These are phyloP conservation scores for Solidago caesia DNA, from an alignment of 129 eudicot species.

Conservation along the genomic window DNA sequence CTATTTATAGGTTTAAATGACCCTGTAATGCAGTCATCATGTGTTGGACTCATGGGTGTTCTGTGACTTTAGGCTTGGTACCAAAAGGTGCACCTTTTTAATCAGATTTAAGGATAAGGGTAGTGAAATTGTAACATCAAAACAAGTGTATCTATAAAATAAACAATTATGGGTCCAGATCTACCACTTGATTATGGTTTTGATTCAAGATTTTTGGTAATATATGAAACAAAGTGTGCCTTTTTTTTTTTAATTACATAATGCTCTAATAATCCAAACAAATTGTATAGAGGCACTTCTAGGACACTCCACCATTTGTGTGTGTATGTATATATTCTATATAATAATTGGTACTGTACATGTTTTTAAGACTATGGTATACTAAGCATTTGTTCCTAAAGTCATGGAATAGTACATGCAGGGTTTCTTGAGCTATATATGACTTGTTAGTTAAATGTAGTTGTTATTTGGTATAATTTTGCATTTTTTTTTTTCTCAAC, in stretches of 20 bases:
- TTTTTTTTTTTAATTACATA: constrained; percentile 2
- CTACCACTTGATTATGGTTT: constrained; percentile 26
- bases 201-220: constrained; percentile 30
- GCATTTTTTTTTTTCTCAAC: neutral
- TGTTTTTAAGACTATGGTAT: constrained; percentile 6
- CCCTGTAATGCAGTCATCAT: constrained; percentile 22
- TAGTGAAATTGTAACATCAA: constrained; percentile 21
- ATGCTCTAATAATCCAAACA: neutral
- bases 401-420: constrained; percentile 18
- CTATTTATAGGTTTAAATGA: constrained; percentile 22
- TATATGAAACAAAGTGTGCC: constrained; percentile 31
- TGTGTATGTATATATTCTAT: neutral
- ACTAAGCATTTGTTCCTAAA: constrained; percentile 21
- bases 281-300: neutral
- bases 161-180: constrained; percentile 17
- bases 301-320: constrained; percentile 19
- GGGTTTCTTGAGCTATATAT: too few relatives aligned
- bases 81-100: constrained; percentile 23
- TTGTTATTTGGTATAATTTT: too few relatives aligned
- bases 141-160: constrained; percentile 27
- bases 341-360: neutral
- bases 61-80: constrained; percentile 12
- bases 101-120: constrained; percentile 32
- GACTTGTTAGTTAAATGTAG: too few relatives aligned
- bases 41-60: constrained; percentile 24